Evolutionary conservation across 169 alveolate genomes (phyloP).

Genomic region (Neospora caninum): DNA sequence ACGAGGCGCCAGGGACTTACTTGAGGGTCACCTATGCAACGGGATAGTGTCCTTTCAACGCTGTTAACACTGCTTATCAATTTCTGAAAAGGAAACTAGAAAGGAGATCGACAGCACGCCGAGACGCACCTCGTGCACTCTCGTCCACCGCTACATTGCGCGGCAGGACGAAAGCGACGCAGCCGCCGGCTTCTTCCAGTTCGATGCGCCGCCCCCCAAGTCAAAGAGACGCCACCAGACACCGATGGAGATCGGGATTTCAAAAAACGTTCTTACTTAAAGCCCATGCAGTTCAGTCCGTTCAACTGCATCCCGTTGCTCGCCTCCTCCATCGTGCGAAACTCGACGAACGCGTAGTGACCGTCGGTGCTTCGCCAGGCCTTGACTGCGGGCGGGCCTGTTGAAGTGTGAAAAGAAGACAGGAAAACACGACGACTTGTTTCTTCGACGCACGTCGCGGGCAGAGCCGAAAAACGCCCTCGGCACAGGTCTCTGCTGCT

Average conservation of each 20-base stretch:
- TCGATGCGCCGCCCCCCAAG: too few species aligned
- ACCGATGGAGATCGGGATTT: too few species aligned
- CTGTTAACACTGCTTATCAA: not conserved
- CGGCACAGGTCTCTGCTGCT: too few species aligned
- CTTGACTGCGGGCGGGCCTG: slow-evolving; percentile 84
- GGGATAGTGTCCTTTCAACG: not conserved
- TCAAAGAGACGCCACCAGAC: too few species aligned
- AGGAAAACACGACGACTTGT: too few species aligned
- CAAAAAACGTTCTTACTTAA: slow-evolving; percentile 3
- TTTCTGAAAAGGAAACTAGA: not conserved
- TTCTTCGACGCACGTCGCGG: too few species aligned
- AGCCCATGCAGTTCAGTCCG: slow-evolving; percentile 78
- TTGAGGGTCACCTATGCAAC: not conserved
- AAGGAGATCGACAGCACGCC: not conserved
- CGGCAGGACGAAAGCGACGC: too few species aligned
- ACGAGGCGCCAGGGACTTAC: not conserved
- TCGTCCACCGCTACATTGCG: too few species aligned
- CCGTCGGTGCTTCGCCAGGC: slow-evolving; percentile 96
- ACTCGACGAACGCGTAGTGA: slow-evolving; percentile 95
- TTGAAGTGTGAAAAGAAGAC: too few species aligned
- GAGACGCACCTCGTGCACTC: not conserved
- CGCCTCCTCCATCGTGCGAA: slow-evolving; percentile 95
- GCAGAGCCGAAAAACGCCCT: too few species aligned
- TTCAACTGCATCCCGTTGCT: slow-evolving; percentile 82
- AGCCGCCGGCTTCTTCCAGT: too few species aligned